Evolutionary conservation across 805 yeast species (phyloP).

Genomic region (Tetrapisispora iriomotensis): DNA sequence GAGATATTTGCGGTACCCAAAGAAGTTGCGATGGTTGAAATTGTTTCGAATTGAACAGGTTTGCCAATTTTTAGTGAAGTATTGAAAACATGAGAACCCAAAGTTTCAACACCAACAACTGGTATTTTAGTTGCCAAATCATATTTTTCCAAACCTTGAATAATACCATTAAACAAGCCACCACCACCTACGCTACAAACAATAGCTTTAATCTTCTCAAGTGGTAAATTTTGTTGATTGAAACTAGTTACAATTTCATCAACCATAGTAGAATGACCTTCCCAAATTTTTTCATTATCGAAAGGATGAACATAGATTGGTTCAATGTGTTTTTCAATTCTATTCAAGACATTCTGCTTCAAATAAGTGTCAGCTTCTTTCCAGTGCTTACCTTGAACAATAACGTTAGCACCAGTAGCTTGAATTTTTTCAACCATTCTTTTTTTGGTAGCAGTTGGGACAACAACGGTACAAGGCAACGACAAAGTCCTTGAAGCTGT

Average conservation of each 20-base stretch:
- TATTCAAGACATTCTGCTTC: conserved; percentile 23
- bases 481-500: conserved; percentile 33
- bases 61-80: conserved; percentile 39
- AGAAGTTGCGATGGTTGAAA: conserved; percentile 50
- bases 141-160: conserved; percentile 34
- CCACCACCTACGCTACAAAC: conserved; percentile 53
- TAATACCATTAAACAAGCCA: conserved; percentile 45
- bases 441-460: conserved; percentile 41
- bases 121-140: conserved; percentile 30
- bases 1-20: conserved; percentile 56
- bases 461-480: conserved; percentile 44
- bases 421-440: conserved; percentile 34
- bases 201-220: conserved; percentile 33
- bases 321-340: conserved; percentile 13
- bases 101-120: conserved; percentile 47
- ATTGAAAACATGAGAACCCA: conserved; percentile 51
- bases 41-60: conserved; percentile 36
- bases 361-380: conserved; percentile 43
- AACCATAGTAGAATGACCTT: conserved; percentile 41
- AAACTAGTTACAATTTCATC: conserved; percentile 34
- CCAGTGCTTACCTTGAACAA: conserved; percentile 37
- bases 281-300: conserved; percentile 43
- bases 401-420: conserved; percentile 39
- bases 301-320: conserved; percentile 49
- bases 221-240: conserved; percentile 12